Evolutionary conservation across 1,284 basidiomycete species (phyloP).

Genomic region (Tylopilus sp.): DNA sequence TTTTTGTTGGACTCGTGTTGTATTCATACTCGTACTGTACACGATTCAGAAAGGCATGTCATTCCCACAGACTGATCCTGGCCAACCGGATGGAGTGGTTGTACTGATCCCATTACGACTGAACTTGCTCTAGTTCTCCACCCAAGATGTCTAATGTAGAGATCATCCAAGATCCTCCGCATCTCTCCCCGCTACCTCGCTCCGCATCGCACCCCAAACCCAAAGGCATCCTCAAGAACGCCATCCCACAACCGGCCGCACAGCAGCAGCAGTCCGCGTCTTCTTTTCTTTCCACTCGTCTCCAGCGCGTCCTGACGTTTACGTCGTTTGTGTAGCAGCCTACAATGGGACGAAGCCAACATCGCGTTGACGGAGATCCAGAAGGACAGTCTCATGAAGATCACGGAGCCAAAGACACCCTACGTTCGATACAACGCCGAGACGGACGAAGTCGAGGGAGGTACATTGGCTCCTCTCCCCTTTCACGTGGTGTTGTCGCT

Average conservation of each 20-base stretch:
- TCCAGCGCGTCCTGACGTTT: neutral
- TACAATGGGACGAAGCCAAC: conserved; percentile 93
- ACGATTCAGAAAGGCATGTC: conserved; percentile 20
- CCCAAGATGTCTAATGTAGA: conserved; percentile 36
- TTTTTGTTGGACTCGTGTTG: conserved; percentile 15
- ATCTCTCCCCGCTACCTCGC: conserved; percentile 44
- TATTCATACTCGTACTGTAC: neutral
- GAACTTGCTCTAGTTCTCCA: neutral
- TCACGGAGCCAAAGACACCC: conserved; percentile 95
- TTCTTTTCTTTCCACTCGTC: too few relatives aligned
- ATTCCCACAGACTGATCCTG: conserved; percentile 21
- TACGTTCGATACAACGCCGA: conserved; percentile 88
- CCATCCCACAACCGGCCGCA: conserved; percentile 41
- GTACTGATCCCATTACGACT: neutral
- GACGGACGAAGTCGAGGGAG: conserved; percentile 77
- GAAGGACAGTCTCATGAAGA: conserved; percentile 95
- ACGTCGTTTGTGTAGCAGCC: conserved; percentile 35
- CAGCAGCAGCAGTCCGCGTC: conserved; percentile 45
- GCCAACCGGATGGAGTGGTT: too few relatives aligned
- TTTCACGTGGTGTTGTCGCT: neutral
- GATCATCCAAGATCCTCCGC: conserved; percentile 39
- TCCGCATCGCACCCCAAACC: conserved; percentile 65
- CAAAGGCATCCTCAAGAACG: conserved; percentile 83
- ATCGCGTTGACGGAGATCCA: conserved; percentile 85
- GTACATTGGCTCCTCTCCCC: conserved; percentile 41